Evolutionary conservation across 208 protist species (phyloP), one percentile per base, ranked within the genome.

Genomic region (Trypanosoma rangeli): DNA sequence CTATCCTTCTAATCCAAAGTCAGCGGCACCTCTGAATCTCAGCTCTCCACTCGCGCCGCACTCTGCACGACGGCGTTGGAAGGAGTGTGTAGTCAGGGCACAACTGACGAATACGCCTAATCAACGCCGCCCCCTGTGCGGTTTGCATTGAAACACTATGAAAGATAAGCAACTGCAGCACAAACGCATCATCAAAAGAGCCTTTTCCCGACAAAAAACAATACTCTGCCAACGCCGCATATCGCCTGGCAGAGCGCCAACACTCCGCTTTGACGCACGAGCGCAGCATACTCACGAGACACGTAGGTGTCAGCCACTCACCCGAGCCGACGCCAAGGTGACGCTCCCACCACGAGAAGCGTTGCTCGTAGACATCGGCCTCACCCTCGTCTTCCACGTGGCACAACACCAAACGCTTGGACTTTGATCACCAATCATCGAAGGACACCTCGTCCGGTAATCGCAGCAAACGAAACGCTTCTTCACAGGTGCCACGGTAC

Each of bases 211-310:
- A 66, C 24, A 71, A 53, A 55, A 69, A 56, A 44, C 64, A 63
- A 15, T 12, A 24, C 18, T 59, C 50, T 3, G 59, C 55, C 35
- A 71, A 31, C 50, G 60, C 57, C 10, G 53, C 39, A 64, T 78
- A 75, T 60, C 64, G 68, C 26, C 66, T 64, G 5, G 71, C 60
- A 22, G 71, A 56, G 44, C 78, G 68, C 79, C 79, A 85, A 24
- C 75, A 54, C 22, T 67, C 68, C 37, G 37, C 64, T 15, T 59
- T 66, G 15, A 64, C 26, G 26, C 73, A 79, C 15, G 72, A 68
- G n/a, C 78, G 78, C 16, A 78, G 33, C 57, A 76, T 70, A 42
- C 31, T n/a, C 24, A 66, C 64, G 35, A 82, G 49, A 58, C 49
- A 70, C 33, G 33, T 35, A 35, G 71, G 68, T 18, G 58, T 61